Percentiles rank a stretch among this genome's conserved stretches.
Evolutionary conservation across 2,329 filamentous ascomycete species (phyloP).

Genomic region (Aspergillus fijiensis): DNA sequence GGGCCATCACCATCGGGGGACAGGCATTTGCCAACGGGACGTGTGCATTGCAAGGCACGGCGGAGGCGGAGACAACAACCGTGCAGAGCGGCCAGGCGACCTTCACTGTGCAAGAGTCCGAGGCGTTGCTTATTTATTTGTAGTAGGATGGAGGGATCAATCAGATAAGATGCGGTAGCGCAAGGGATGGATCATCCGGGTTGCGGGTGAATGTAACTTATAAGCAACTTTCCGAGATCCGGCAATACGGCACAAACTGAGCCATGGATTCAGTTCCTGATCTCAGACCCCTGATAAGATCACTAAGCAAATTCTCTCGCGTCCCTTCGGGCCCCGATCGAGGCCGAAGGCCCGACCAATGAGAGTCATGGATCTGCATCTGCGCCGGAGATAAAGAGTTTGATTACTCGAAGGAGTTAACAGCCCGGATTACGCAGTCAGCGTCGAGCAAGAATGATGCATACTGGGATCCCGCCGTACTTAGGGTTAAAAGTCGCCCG

Average conservation of each 20-base stretch:
- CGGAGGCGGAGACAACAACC: slow-evolving; percentile 17
- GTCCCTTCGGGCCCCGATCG: neutral
- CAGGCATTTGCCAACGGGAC: slow-evolving; percentile 49
- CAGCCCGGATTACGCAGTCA: neutral
- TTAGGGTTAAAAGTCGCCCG: neutral
- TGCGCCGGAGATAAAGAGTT: neutral
- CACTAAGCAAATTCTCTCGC: neutral
- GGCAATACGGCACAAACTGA: neutral
- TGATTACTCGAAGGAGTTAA: neutral
- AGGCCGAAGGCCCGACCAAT: neutral
- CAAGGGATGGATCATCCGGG: too few species aligned
- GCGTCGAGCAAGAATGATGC: neutral
- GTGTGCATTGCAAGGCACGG: slow-evolving; percentile 46
- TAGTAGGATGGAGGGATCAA: slow-evolving; percentile 1
- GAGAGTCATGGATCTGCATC: neutral
- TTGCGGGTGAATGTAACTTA: too few species aligned
- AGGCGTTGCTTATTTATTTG: slow-evolving; percentile 52
- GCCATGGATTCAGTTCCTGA: too few species aligned
- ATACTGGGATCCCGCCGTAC: neutral
- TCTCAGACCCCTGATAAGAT: too few species aligned
- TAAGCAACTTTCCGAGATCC: neutral
- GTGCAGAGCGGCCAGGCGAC: slow-evolving; percentile 35
- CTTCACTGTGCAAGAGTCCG: slow-evolving; percentile 47
- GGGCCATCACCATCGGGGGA: slow-evolving; percentile 47
- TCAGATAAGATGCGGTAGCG: slow-evolving; percentile 1